Evolutionary conservation across 2,329 filamentous ascomycete genomes (phyloP), one percentile per base, ranked within the genome.

Genomic region (Pseudocercospora fijiensis): DNA sequence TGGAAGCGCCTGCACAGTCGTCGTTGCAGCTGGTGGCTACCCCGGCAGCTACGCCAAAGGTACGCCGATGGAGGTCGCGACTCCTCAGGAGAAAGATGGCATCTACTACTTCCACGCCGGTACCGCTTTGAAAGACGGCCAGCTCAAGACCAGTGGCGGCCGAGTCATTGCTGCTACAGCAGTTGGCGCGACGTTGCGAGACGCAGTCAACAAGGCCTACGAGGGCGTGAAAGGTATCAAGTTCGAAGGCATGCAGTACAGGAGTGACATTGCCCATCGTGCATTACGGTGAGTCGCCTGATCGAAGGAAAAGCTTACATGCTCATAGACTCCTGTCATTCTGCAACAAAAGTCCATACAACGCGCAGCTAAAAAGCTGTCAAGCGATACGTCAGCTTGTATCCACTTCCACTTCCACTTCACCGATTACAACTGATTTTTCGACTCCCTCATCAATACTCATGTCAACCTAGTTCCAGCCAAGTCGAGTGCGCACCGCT

Each of bases 121-220:
- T 27, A 99, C 95, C 2, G 84, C 84, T 43, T 76, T 91, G 16
- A 81, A 81, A 20, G 84, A 86, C 37, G 81, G 79, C 18, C 82
- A 87, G 66, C 82, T 98, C 20, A 84, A 88, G 73, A 94, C 92
- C 0, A 85, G 90, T 0, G 95, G 95, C 53, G 95, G 95, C 0
- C 88, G 95, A 62, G 95, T 99, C 33, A 96, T 99, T 74, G 93
- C 94, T 16, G 88, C 92, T n/a, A 96, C 91, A 41, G 90, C 93
- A 1, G 90, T 88, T 1, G 90, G 87, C 0, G 83, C 84, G 0
- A 90, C 88, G 11, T 85, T 99, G 0, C 86, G 91, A 72, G 88
- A 90, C 58, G 95, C 95, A 0, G 91, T 98, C 1, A 85, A 88
- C 72, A 90, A 89, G 74, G 92, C 92, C n/a, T 99, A 99, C 76